Evolutionary conservation across 2,329 filamentous ascomycete genomes (phyloP), one percentile per base, ranked within the genome.

Genomic region (Alternaria ventricosa): DNA sequence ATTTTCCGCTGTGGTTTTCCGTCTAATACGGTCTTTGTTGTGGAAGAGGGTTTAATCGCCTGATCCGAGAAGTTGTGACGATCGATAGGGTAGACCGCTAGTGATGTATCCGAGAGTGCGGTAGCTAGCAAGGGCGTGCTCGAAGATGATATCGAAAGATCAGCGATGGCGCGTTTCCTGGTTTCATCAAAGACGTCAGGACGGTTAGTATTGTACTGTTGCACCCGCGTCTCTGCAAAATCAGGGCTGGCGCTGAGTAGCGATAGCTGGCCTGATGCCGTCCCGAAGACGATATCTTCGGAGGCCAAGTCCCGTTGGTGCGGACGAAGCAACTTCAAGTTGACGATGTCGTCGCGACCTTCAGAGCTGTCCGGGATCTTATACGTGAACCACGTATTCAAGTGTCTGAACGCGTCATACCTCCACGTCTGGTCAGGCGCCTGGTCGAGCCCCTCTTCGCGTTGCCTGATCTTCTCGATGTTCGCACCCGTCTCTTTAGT

Each of bases 341-440:
- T 82, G 18, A 86, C 87, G 33, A 90, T 86, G 73, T 90, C 88
- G 71, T 90, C 87, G 58, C 83, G 74, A 55, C 82, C 87, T 62
- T 87, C 86, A 23, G 78, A 75, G 47, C 83, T 80, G 8, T 84
- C 80, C 6, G 84, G 76, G 13, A 86, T 84, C 59, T 83, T 83
- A 68, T 87, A 88, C 3, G 83, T 81, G 36, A 82, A 80, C 86
- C 86, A 89, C 30, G 75, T 74, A 60, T 77, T 78, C 57, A 74
- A 23, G 55, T 80, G 75, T 15, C 70, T 67, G 57, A 78, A 78
- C 6, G 71, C 57, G 55, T 82, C 78, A 28, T 75, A 75, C 11
- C 71, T 49, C 64, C 70, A 57, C 54, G 69, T 61, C 36, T 75
- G 68, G 28, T 71, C 71, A 41, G 65, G 12, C 61, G 64, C 33